Evolutionary conservation across 2,329 filamentous ascomycete species (phyloP), one percentile per base, ranked within the genome.

Genomic region (Xylaria sp.): DNA sequence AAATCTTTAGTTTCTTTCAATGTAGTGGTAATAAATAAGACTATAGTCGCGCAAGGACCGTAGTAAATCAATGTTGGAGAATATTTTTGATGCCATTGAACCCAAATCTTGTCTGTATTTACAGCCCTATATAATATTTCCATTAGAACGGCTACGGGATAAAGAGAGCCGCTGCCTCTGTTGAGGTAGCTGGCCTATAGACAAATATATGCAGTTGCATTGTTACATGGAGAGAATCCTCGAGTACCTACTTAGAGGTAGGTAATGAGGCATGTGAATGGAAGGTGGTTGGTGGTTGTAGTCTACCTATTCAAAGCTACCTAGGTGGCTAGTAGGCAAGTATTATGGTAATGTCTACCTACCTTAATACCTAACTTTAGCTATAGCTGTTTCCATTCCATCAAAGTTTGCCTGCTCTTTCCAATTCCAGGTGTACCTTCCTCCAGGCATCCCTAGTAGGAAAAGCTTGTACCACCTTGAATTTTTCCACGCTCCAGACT

Each of bases 381-480:
- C 29, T 22, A 29, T 36, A 47, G 44, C 27, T 22, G 25, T 50
- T 53, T 61, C 63, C 31, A 60, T 42, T 47, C 25, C 29, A 31
- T 49, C n/a, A 22, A 51, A 20, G 42, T 63, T 58, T 54, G 61
- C 39, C 44, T 59, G 61, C 29, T 65, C 64, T 47, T 69, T 67
- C 67, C 38, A 15, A 20, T 33, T 38, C 13, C 13, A 11, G 42
- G 56, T 42, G 65, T 42, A 49, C 65, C 60, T 68, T 61, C 68
- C 65, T 17, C 45, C 11, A 29, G 15, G 51, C 25, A 54, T 67
- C 49, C 38, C 53, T 56, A 15, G 59, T 29, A 20, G 20, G 42
- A 55, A 54, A 59, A 63, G 47, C 38, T 62, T 63, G 67, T 65
- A 29, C 44, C 38, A 67, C 67, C 56, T 33, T 45, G 29, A 47